Evolutionary conservation across 1,139 yeast species (phyloP).

Genomic region (Arxiozyma slooffiae): DNA sequence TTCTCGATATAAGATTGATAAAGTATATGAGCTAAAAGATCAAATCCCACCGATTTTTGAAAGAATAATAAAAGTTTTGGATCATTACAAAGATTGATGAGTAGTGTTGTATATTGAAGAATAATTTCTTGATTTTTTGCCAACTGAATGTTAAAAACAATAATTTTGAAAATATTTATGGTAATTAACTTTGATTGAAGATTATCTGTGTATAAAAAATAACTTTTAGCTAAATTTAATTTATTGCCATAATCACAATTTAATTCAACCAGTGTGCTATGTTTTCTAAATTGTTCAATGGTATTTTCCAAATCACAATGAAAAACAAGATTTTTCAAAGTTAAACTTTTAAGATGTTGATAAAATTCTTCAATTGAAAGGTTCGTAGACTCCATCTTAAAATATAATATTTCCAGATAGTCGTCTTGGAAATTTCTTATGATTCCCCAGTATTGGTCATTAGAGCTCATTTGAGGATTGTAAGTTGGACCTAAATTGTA

Average conservation of each 20-base stretch:
- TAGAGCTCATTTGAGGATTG: conserved; percentile 6
- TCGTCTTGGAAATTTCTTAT: not conserved
- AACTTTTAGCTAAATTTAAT: conserved; percentile 13
- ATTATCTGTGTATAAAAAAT: conserved; percentile 14
- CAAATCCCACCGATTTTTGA: conserved; percentile 17
- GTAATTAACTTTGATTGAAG: conserved; percentile 16
- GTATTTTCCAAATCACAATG: conserved; percentile 6
- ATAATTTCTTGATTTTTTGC: conserved; percentile 9
- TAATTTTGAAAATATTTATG: conserved; percentile 12
- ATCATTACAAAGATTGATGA: conserved; percentile 14
- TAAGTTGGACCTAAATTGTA: conserved; percentile 8
- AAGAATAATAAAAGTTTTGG: conserved; percentile 13
- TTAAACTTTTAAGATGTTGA: not conserved
- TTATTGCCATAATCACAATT: conserved; percentile 3
- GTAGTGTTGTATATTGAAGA: conserved; percentile 12
- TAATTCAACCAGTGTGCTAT: not conserved
- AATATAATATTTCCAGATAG: not conserved
- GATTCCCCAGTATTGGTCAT: conserved; percentile 1
- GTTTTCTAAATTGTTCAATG: conserved; percentile 1
- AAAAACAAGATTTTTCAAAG: not conserved
- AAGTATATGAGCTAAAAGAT: conserved; percentile 22
- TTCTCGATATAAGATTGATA: conserved; percentile 15
- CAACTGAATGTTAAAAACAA: conserved; percentile 11
- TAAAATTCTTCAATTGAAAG: not conserved
- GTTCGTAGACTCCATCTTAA: not conserved